Conservation (phyloP, 495 filamentous ascomycete species). For the Achaetomiella virescens region DNA sequence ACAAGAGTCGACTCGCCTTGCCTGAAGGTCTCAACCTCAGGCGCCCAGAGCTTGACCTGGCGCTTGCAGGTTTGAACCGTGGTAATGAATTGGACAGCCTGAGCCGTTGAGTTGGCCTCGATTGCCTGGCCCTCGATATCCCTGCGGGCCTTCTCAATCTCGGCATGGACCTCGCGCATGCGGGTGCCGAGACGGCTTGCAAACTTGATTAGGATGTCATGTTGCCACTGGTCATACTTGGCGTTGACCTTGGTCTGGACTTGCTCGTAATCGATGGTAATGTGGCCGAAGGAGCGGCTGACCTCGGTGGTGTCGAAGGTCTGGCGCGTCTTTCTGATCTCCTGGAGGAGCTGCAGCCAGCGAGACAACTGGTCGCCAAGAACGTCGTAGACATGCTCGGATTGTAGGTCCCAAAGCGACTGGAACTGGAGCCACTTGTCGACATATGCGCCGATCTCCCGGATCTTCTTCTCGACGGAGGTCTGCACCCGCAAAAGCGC, state of each 20-base stretch:
- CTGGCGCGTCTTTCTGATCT: constrained; percentile 84
- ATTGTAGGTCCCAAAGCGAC: constrained; percentile 94
- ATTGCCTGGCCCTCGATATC: constrained; percentile 87
- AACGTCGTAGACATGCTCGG: constrained; percentile 86
- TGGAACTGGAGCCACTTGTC: constrained; percentile 99
- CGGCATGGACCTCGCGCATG: constrained; percentile 81
- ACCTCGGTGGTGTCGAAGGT: constrained; percentile 96
- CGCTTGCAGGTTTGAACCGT: constrained; percentile 93
- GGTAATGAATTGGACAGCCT: constrained; percentile 97
- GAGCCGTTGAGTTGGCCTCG: constrained; percentile 86
- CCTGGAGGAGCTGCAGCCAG: constrained; percentile 91
- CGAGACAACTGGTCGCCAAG: constrained; percentile 85
- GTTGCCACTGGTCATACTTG: constrained; percentile 99
- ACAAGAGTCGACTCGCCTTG: constrained; percentile 87
- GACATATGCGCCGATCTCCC: constrained; percentile 72
- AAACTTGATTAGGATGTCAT: constrained; percentile 91
- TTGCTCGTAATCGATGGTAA: constrained; percentile 94
- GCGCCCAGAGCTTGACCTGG: constrained; percentile 86
- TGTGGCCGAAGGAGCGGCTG: constrained; percentile 82
- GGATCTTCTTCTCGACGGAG: constrained; percentile 70
- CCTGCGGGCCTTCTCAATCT: constrained; percentile 78
- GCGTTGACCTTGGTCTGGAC: constrained; percentile 96
- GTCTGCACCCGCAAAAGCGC: constrained; percentile 72
- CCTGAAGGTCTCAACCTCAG: constrained; percentile 89
- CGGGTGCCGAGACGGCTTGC: constrained; percentile 80